Evolutionary conservation across 495 filamentous ascomycete genomes (phyloP).

Genomic region (Collariella sp.): DNA sequence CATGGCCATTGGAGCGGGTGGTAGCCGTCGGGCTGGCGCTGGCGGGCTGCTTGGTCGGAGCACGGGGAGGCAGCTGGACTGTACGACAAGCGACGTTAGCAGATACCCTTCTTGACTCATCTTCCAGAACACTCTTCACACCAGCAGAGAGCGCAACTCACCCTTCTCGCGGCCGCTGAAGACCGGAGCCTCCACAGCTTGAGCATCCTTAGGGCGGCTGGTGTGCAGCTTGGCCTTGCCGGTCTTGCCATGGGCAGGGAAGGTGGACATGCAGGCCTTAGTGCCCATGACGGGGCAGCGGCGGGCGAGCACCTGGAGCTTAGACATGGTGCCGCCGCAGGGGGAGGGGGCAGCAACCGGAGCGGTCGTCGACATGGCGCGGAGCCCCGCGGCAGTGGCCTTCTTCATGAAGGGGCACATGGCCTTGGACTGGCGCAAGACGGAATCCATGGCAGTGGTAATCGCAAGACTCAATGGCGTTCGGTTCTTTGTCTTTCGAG

Average conservation of each 20-base stretch:
- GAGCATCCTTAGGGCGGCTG: slow-evolving; percentile 61
- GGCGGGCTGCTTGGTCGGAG: slow-evolving; percentile 29
- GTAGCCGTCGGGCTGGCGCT: slow-evolving; percentile 10
- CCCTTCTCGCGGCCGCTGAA: slow-evolving; percentile 49
- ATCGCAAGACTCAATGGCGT: neutral
- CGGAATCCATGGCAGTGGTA: slow-evolving; percentile 65
- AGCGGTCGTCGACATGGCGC: slow-evolving; percentile 77
- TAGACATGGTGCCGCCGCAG: slow-evolving; percentile 89
- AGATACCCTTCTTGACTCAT: neutral
- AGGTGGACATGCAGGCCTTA: slow-evolving; percentile 36
- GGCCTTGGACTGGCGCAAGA: slow-evolving; percentile 85
- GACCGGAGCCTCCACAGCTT: slow-evolving; percentile 54
- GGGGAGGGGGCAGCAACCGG: slow-evolving; percentile 58
- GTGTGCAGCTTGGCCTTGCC: slow-evolving; percentile 73
- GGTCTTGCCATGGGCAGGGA: slow-evolving; percentile 39
- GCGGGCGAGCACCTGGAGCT: slow-evolving; percentile 86
- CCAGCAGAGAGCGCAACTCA: slow-evolving; percentile 24
- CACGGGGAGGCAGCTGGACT: slow-evolving; percentile 35
- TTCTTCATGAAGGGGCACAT: slow-evolving; percentile 97
- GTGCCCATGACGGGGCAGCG: slow-evolving; percentile 97
- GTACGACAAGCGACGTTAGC: slow-evolving; percentile 14
- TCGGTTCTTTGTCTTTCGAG: neutral
- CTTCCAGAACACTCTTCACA: neutral
- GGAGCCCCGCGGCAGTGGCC: slow-evolving; percentile 79
- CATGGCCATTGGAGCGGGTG: slow-evolving; percentile 17